Evolutionary conservation across 2,329 filamentous ascomycete genomes (phyloP).

Genomic region (Colletotrichum cordylinicola): DNA sequence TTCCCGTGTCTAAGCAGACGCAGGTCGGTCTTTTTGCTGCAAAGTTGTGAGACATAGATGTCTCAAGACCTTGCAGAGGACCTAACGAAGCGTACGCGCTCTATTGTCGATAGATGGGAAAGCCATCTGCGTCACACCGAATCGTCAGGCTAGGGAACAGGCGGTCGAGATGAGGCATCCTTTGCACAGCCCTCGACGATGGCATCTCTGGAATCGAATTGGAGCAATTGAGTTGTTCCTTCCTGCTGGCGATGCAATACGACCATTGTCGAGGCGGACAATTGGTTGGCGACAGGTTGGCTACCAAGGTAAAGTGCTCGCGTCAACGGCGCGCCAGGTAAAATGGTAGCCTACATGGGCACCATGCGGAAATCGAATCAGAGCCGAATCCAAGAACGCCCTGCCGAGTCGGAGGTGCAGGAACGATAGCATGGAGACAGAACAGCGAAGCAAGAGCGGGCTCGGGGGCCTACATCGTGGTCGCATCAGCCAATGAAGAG

Average conservation of each 20-base stretch:
- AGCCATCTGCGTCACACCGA: neutral
- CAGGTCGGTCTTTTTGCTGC: neutral
- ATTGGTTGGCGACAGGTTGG: neutral
- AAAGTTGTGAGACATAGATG: neutral
- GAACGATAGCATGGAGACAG: neutral
- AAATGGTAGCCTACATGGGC: neutral
- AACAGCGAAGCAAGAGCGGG: conserved; percentile 11
- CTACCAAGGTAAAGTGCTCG: neutral
- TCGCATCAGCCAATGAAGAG: neutral
- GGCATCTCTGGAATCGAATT: neutral
- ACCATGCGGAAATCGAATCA: neutral
- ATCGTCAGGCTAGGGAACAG: neutral
- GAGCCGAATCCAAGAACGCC: neutral
- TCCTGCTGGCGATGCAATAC: neutral
- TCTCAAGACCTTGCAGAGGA: conserved; percentile 1
- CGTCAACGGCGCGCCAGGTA: neutral
- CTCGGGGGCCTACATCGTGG: neutral
- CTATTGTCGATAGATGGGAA: neutral
- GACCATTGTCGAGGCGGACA: neutral
- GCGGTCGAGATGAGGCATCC: neutral
- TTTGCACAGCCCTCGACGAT: neutral
- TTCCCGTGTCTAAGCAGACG: neutral
- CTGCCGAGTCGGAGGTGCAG: conserved; percentile 8
- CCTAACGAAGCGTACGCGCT: neutral
- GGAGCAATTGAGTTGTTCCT: neutral